Percentiles rank a stretch among this genome's conserved stretches.
Conservation (phyloP, 352 stramenopile species). For the Plasmopara muralis region DNA sequence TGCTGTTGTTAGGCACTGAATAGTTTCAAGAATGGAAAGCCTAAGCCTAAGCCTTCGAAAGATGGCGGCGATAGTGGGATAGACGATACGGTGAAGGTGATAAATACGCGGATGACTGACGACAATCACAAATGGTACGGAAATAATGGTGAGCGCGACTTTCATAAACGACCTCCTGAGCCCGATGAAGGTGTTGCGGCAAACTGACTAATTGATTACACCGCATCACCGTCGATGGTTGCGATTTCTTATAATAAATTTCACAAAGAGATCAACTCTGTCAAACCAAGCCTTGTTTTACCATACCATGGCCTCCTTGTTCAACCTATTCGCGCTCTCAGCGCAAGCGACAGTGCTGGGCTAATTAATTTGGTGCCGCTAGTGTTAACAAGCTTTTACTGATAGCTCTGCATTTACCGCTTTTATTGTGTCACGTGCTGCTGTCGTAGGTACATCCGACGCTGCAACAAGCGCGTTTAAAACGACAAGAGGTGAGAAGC, state of each 20-base stretch:
- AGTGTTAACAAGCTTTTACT: constrained; percentile 23
- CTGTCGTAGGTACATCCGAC: constrained; percentile 42
- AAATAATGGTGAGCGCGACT: constrained; percentile 27
- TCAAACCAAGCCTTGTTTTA: too few species aligned
- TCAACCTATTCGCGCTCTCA: constrained; percentile 51
- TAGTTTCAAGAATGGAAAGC: constrained; percentile 73
- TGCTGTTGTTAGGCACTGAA: constrained; percentile 39
- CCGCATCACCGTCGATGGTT: too few species aligned
- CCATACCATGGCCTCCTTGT: constrained; percentile 53
- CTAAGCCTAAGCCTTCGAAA: constrained; percentile 69
- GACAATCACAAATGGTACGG: constrained; percentile 28
- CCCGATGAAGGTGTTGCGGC: background rate
- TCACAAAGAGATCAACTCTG: too few species aligned
- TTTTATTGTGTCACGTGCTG: constrained; percentile 64
- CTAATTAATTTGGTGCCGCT: constrained; percentile 45
- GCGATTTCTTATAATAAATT: too few species aligned
- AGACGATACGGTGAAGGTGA: constrained; percentile 33
- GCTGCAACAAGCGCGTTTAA: constrained; percentile 2
- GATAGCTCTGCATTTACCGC: constrained; percentile 26
- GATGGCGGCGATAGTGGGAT: constrained; percentile 59
- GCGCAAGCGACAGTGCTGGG: constrained; percentile 47
- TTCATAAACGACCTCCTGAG: constrained; percentile 27
- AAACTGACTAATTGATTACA: too few species aligned
- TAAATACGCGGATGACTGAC: too few species aligned
- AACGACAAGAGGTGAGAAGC: too few species aligned